Percentiles rank a stretch among this genome's conserved stretches.
Evolutionary conservation across 2,329 filamentous ascomycete species (phyloP).

Genomic region (Pestalotiopsis sp.): DNA sequence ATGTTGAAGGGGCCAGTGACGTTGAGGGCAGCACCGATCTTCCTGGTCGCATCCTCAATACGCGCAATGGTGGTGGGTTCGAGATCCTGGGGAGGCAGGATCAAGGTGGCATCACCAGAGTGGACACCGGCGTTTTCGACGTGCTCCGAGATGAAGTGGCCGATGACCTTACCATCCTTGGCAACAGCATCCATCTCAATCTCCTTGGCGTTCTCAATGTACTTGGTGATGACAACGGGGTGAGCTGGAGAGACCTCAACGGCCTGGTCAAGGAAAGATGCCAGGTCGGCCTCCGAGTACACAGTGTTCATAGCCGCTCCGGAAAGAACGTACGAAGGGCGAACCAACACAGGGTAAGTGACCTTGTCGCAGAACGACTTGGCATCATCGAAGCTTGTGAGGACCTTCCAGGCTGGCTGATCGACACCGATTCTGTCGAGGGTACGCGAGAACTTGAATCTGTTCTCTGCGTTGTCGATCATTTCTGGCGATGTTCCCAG

Average conservation of each 20-base stretch:
- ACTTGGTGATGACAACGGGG: conserved; percentile 98
- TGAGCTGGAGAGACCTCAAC: conserved; percentile 92
- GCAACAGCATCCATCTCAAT: conserved; percentile 99
- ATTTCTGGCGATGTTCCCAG: conserved; percentile 96
- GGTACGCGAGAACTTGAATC: conserved; percentile 99
- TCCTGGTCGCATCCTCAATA: conserved; percentile 92
- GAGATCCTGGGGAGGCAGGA: conserved; percentile 91
- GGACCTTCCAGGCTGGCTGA: conserved; percentile 96
- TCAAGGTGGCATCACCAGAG: conserved; percentile 94
- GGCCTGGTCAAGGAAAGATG: conserved; percentile 85
- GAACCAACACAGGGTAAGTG: conserved; percentile 88
- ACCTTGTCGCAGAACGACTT: conserved; percentile 84
- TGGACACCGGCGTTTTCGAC: conserved; percentile 98
- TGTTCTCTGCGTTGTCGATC: conserved; percentile 97
- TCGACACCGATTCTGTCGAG: conserved; percentile 92
- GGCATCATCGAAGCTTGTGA: conserved; percentile 92
- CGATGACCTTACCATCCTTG: conserved; percentile 82
- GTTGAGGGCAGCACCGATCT: conserved; percentile 92
- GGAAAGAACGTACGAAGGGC: conserved; percentile 94
- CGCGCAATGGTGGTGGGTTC: conserved; percentile 83
- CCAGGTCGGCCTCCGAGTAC: conserved; percentile 91
- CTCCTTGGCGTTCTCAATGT: conserved; percentile 98
- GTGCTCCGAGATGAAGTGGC: conserved; percentile 97
- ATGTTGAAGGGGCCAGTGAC: conserved; percentile 98
- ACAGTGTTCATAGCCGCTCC: conserved; percentile 99